Evolutionary conservation across 2,329 filamentous ascomycete genomes (phyloP), one percentile per base, ranked within the genome.

Genomic region (Pestalotiopsis sp.): DNA sequence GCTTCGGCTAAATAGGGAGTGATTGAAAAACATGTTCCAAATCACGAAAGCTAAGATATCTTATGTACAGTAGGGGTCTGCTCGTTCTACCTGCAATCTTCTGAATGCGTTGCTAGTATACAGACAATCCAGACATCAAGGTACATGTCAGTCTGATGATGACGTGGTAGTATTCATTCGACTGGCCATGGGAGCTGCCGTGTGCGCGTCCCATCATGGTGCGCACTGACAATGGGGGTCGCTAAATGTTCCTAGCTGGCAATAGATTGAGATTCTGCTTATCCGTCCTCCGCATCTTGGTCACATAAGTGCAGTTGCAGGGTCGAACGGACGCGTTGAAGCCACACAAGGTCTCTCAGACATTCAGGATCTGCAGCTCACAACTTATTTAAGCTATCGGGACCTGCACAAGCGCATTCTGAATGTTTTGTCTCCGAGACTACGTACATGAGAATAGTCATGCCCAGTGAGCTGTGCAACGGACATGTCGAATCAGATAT

Each of bases 331-430:
- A 59, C 12, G 12, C 56, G 56, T 59, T 6, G 11, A 25, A 25
- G 12, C 23, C 17, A 20, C 17, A 13, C 11, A 59, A 4, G 12
- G 11, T 25, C 20, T 13, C 56, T 59, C 31, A 36, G 25, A 27
- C 58, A n/a, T 27, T 38, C 14, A 31, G 14, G n/a, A 62, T 62
- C 27, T 62, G 59, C 27, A 39, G 27, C n/a, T 62, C 23, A 23
- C 45, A 9, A n/a, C 17, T 23, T 52, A 9, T 20, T n/a, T 52
- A 17, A 62, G 27, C 25, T 39, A 39, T n/a, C 27, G 59, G 59
- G 59, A 62, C 59, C 59, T 62, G 59, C 59, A 62, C 13, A 36
- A 62, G 59, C 31, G 59, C 59, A 62, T 39, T 62, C 27, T 41
- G 27, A 20, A 36, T 23, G 20, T 52, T 9, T 9, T n/a, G 45